Evolutionary conservation across 1,284 basidiomycete genomes (phyloP).

Genomic region (Coriolopsis trogii): DNA sequence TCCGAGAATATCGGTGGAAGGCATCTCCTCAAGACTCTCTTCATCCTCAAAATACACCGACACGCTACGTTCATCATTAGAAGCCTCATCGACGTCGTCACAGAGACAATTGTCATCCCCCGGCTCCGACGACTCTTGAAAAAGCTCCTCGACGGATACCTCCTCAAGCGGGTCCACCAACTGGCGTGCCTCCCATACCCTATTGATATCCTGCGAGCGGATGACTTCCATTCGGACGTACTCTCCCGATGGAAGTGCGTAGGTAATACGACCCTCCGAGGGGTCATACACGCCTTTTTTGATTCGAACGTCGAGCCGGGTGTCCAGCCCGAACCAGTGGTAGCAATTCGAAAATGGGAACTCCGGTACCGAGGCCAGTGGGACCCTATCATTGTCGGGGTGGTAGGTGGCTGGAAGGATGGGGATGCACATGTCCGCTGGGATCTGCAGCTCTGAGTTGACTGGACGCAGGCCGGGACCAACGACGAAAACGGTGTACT

Average conservation of each 20-base stretch:
- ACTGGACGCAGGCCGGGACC: background rate
- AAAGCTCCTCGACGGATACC: background rate
- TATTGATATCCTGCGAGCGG: background rate
- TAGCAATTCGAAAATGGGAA: constrained; percentile 6
- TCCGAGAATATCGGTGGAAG: too few relatives aligned
- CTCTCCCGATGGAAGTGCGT: background rate
- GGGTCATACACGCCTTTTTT: background rate
- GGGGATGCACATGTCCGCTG: constrained; percentile 8
- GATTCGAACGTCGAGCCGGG: background rate
- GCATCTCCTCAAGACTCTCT: too few relatives aligned
- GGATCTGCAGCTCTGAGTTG: background rate
- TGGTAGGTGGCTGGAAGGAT: constrained; percentile 6
- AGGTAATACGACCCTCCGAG: background rate
- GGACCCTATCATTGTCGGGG: background rate
- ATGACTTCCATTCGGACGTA: background rate
- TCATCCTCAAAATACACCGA: too few relatives aligned
- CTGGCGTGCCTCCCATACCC: background rate
- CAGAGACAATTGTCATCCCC: background rate
- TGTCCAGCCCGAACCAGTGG: constrained; percentile 1
- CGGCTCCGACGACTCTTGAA: too few relatives aligned
- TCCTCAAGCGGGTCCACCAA: too few relatives aligned
- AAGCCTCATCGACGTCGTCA: too few relatives aligned
- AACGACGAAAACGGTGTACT: background rate
- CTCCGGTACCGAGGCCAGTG: background rate
- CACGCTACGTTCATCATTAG: too few relatives aligned